Conservation (phyloP, 345 rosid genomes). For the Dovyalis caffra region DNA sequence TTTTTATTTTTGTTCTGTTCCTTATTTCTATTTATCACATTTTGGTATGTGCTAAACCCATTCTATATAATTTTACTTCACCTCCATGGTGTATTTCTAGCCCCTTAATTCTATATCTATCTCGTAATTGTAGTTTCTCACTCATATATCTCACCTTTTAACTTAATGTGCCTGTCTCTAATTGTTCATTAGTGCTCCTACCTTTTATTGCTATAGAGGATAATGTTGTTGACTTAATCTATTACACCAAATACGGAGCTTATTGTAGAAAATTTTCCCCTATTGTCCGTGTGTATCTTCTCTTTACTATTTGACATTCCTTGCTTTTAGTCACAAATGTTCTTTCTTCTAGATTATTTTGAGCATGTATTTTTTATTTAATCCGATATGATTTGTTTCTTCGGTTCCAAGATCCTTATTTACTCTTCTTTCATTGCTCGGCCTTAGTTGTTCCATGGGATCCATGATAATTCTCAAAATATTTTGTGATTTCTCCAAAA, state of each 20-base stretch:
- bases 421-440: no score
- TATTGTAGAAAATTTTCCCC: not conserved
- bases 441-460: not conserved
- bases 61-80: no score
- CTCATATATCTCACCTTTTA: no score
- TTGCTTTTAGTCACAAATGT: no score
- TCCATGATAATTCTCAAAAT: not conserved
- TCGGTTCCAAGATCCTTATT: no score
- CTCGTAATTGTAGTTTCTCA: no score
- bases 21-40: no score
- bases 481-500: not conserved
- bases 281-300: not conserved
- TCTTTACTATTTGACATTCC: no score
- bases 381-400: not conserved
- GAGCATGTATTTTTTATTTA: not conserved
- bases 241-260: not conserved
- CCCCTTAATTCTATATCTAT: no score
- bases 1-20: no score
- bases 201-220: not conserved
- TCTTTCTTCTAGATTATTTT: not conserved
- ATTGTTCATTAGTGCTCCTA: not conserved
- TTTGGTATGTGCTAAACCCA: no score
- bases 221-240: not conserved
- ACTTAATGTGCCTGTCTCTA: not conserved
- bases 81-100: no score